These are phyloP conservation scores for Fonsecaea nubica DNA, from an alignment of 2,329 filamentous ascomycete species.

Conservation along the genomic window DNA sequence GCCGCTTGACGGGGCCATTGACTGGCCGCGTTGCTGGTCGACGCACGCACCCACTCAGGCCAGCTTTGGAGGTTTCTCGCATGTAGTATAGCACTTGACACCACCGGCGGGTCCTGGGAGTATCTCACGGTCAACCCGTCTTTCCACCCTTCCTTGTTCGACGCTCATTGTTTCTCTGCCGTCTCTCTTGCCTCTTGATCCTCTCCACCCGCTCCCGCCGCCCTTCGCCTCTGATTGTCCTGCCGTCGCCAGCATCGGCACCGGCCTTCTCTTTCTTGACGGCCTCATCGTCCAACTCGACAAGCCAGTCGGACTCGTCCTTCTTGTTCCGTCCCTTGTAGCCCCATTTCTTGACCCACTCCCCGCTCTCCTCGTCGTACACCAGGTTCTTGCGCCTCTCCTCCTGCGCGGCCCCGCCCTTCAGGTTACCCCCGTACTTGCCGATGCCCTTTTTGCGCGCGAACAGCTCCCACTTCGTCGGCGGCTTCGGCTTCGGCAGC, in stretches of 20 bases:
- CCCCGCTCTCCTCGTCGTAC: slow-evolving; percentile 81
- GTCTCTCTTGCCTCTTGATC: slow-evolving; percentile 67
- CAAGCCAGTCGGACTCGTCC: slow-evolving; percentile 82
- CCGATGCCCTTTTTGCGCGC: slow-evolving; percentile 93
- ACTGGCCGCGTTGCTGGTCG: not conserved
- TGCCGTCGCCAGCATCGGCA: slow-evolving; percentile 57
- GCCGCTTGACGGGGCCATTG: not conserved
- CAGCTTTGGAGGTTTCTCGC: not conserved
- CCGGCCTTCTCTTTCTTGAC: slow-evolving; percentile 69
- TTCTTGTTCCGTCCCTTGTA: slow-evolving; percentile 90
- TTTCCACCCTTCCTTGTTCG: slow-evolving; percentile 50
- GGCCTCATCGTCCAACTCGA: slow-evolving; percentile 83
- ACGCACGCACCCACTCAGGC: not conserved
- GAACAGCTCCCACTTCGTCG: slow-evolving; percentile 95
- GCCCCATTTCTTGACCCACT: slow-evolving; percentile 95
- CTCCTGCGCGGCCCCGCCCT: slow-evolving; percentile 68
- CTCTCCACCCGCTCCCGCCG: slow-evolving; percentile 72
- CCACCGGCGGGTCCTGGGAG: not conserved
- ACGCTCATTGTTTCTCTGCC: slow-evolving; percentile 68
- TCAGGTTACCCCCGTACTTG: slow-evolving; percentile 70
- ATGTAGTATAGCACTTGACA: not conserved
- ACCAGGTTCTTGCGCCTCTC: slow-evolving; percentile 69
- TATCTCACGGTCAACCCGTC: slow-evolving; percentile 16
- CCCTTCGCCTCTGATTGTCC: slow-evolving; percentile 67
- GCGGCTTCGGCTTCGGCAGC: slow-evolving; percentile 77